Base-by-base conservation (phyloP, 2,329 filamentous ascomycete genomes). In the Pyricularia sp. region DNA sequence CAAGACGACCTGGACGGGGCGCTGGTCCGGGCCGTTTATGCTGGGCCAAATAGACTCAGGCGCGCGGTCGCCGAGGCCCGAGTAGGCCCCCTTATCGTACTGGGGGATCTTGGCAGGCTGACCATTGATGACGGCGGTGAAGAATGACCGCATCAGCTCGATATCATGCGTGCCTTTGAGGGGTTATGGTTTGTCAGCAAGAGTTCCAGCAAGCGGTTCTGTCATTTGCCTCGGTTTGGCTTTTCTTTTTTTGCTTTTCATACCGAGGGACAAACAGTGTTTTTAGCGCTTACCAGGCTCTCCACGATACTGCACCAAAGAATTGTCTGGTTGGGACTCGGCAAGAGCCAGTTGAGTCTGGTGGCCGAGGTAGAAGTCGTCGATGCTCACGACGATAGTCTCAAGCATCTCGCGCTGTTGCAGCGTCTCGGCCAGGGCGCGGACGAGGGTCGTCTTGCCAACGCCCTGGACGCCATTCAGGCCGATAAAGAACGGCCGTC, bases 381-480 rank as follows among this genome's bases (percentile, higher is more conserved):
- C 94, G 72, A 97, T 90, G 77, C 91, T 94, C 77, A 92, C 86
- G 68, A 93, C 90, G 66, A 92, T 82, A 2, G 90, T 90, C 69
- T 84, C 81, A 28, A 92, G 83, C 25, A 84, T 84, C 74, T 89
- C 83, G 33, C 79, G 74, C 17, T 82, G 77, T 65, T 85, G 82
- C 55, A 94, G 85, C 17, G 85, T 86, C 25, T 82, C 77, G 72
- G 88, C 85, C 63, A 97, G 85, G 4, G 86, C 83, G 55, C 84
- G 84, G 55, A 94, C 93, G 74, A 97, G 85, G 14, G 94, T 96
- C 3, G 94, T 96, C 82, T 98, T 97, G 73, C 94, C 94, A 55
- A 92, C 90, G 70, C 94, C 94, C 80, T 97, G 94, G 31, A 97
- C 88, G 70, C 94, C 94, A 74, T 96, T 97, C 74, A 98, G 85